These are phyloP conservation scores for Oenanthe javanica DNA, from an alignment of 140 eudicot genomes.

Conservation along the genomic window DNA sequence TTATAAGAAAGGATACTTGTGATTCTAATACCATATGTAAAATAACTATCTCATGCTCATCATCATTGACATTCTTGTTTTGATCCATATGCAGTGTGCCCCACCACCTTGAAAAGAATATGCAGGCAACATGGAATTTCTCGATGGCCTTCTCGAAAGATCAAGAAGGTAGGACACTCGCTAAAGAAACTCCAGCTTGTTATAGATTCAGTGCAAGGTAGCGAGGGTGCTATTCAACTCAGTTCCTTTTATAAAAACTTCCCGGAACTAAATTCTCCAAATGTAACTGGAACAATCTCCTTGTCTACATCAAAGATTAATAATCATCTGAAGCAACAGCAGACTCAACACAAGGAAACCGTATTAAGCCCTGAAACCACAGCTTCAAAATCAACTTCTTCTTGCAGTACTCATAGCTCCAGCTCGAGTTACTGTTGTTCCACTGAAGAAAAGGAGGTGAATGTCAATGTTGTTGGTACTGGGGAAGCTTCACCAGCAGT, in stretches of 20 bases:
- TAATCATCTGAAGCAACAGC: slow-evolving; percentile 4
- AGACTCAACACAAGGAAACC: slow-evolving; percentile 17
- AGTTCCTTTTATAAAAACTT: slow-evolving; percentile 46
- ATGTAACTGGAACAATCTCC: slow-evolving; percentile 22
- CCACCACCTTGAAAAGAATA: slow-evolving; percentile 60
- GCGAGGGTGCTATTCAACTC: slow-evolving; percentile 51
- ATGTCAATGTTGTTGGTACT: neutral
- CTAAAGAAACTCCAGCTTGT: slow-evolving; percentile 53
- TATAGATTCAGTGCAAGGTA: slow-evolving; percentile 68
- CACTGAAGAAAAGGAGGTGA: slow-evolving; percentile 19
- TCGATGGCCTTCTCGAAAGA: slow-evolving; percentile 71
- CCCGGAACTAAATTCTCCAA: slow-evolving; percentile 43
- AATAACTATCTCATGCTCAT: neutral
- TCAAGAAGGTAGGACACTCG: slow-evolving; percentile 65
- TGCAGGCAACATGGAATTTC: slow-evolving; percentile 64
- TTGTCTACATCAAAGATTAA: slow-evolving; percentile 25
- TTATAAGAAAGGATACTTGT: neutral
- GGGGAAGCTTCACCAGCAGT: slow-evolving; percentile 20
- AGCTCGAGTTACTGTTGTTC: slow-evolving; percentile 31
- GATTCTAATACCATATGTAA: neutral
- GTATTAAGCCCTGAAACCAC: slow-evolving; percentile 14
- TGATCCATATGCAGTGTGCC: slow-evolving; percentile 42
- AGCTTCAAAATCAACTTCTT: slow-evolving; percentile 25
- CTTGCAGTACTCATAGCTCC: slow-evolving; percentile 41
- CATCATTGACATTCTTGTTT: neutral